phyloP scores from a whole-genome alignment of 768 basidiomycete species.

The Multifurca ochricompacta region DNA sequence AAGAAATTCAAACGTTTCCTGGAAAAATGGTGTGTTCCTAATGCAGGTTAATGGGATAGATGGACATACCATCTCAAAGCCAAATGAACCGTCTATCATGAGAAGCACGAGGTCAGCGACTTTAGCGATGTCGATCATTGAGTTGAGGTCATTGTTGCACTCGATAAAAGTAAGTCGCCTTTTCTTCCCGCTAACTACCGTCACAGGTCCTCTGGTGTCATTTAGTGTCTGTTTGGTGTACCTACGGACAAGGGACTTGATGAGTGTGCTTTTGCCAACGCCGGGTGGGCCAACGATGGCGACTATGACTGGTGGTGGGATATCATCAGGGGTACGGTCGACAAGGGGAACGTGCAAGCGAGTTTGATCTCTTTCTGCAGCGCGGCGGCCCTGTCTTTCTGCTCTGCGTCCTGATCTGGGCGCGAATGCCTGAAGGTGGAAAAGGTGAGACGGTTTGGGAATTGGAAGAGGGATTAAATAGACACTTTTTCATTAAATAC shows the following conservation, averaged over 20 bases:
- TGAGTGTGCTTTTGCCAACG: conserved; percentile 91
- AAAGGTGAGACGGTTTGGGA: conserved; percentile 3
- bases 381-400: conserved; percentile 81
- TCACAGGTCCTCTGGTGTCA: conserved; percentile 89
- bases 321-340: conserved; percentile 85
- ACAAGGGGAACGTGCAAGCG: conserved; percentile 94
- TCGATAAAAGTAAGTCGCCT: conserved; percentile 93
- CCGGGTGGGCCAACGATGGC: conserved; percentile 95
- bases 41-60: not conserved
- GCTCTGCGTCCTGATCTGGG: conserved; percentile 85
- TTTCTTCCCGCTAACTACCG: conserved; percentile 90
- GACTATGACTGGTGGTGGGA: conserved; percentile 89
- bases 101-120: conserved; percentile 92
- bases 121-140: conserved; percentile 98
- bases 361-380: conserved; percentile 89
- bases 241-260: conserved; percentile 84
- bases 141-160: conserved; percentile 95
- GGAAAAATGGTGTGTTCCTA: not conserved
- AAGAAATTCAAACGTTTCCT: conserved; percentile 99
- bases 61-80: conserved; percentile 88
- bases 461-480: not conserved
- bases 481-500: conserved; percentile 87
- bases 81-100: conserved; percentile 97
- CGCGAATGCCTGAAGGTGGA: conserved; percentile 68
- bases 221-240: conserved; percentile 91